Evolutionary conservation across 306 rosid genomes (phyloP).

Genomic region (Carpinus fangiana): DNA sequence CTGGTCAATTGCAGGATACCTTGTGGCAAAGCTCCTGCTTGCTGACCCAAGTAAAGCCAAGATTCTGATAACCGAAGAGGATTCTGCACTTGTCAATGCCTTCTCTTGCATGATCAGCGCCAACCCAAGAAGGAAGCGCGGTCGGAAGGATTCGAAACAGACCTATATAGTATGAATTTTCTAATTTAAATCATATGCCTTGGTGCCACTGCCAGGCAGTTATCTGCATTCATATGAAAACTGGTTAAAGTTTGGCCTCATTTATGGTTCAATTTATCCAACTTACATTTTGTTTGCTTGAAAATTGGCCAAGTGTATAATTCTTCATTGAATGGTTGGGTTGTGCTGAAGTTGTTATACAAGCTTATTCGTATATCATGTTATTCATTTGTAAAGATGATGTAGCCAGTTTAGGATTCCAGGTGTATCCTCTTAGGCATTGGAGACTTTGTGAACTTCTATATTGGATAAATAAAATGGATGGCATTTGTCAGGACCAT

Average conservation of each 20-base stretch:
- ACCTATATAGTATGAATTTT: conserved; percentile 58
- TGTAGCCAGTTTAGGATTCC: neutral
- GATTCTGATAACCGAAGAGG: conserved; percentile 71
- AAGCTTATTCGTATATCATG: conserved; percentile 2
- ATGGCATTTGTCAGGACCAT: neutral
- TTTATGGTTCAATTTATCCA: neutral
- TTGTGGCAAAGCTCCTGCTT: conserved; percentile 65
- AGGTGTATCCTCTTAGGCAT: neutral
- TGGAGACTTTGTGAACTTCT: neutral
- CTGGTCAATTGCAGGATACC: conserved; percentile 87
- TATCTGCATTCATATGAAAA: neutral
- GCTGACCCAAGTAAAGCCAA: conserved; percentile 73
- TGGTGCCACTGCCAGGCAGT: neutral
- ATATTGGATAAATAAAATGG: neutral
- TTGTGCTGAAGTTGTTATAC: neutral
- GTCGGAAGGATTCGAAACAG: conserved; percentile 52
- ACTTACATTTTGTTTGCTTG: neutral
- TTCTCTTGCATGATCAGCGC: conserved; percentile 58
- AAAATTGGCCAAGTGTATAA: neutral
- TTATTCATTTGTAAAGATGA: conserved; percentile 16
- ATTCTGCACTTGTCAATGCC: conserved; percentile 74
- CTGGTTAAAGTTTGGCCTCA: neutral
- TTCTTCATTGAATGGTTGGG: conserved; percentile 6
- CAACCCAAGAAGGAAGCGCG: conserved; percentile 69
- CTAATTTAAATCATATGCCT: neutral